Conservation (phyloP, 2,329 filamentous ascomycete genomes). For the Ascochyta koolunga region DNA sequence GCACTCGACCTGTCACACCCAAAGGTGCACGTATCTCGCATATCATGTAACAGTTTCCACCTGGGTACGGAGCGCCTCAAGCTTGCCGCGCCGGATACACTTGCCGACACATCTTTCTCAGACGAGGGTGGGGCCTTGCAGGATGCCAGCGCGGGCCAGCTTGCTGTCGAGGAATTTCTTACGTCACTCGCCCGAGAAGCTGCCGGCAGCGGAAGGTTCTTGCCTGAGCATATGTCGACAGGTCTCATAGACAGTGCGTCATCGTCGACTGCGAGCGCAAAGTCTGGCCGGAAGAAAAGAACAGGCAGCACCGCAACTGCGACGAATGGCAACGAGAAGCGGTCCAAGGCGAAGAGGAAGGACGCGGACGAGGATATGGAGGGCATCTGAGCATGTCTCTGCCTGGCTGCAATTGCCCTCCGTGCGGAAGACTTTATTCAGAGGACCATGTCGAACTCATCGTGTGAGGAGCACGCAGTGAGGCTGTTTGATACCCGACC, state of each 20-base stretch:
- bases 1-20: slow-evolving; percentile 50
- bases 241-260: slow-evolving; percentile 28
- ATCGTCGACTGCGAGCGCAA: slow-evolving; percentile 29
- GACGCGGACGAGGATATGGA: slow-evolving; percentile 20
- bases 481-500: not conserved
- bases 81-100: slow-evolving; percentile 37
- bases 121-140: slow-evolving; percentile 29
- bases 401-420: not conserved
- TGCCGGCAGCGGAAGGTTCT: slow-evolving; percentile 39
- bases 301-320: slow-evolving; percentile 33
- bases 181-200: slow-evolving; percentile 41
- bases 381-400: not conserved
- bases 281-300: slow-evolving; percentile 30
- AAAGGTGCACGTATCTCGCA: slow-evolving; percentile 49
- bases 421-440: not conserved
- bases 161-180: slow-evolving; percentile 42
- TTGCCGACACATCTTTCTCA: slow-evolving; percentile 31
- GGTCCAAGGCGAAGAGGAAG: slow-evolving; percentile 21
- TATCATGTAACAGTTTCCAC: slow-evolving; percentile 52
- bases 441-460: not conserved
- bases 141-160: slow-evolving; percentile 39
- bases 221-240: slow-evolving; percentile 25
- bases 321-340: slow-evolving; percentile 30
- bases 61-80: slow-evolving; percentile 50
- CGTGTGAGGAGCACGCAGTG: not conserved